Conservation (phyloP, 2,329 filamentous ascomycete genomes). For the Epichloe bromicola region DNA sequence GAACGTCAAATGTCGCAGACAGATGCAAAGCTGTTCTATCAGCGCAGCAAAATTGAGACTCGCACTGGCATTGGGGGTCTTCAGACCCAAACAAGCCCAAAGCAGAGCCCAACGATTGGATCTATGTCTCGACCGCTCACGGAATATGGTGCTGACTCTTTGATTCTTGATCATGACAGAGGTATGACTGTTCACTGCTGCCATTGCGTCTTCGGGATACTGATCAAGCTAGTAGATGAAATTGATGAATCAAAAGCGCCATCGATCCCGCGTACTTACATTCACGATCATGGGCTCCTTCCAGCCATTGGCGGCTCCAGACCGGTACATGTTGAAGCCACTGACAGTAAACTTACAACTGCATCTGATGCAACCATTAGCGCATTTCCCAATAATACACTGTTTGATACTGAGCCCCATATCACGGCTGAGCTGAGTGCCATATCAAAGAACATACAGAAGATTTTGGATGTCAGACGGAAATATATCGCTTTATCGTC, state of each 20-base stretch:
- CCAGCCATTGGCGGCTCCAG: slow-evolving; percentile 7
- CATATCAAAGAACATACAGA: slow-evolving; percentile 85
- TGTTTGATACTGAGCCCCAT: slow-evolving; percentile 60
- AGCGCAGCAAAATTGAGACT: slow-evolving; percentile 61
- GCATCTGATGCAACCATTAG: slow-evolving; percentile 39
- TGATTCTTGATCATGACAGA: slow-evolving; percentile 18
- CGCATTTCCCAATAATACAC: slow-evolving; percentile 46
- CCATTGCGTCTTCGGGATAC: neutral
- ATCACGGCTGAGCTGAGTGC: slow-evolving; percentile 72
- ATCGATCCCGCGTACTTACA: neutral
- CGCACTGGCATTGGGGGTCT: slow-evolving; percentile 17
- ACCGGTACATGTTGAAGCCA: slow-evolving; percentile 25
- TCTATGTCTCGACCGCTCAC: slow-evolving; percentile 22
- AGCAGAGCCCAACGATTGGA: slow-evolving; percentile 32
- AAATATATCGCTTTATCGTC: slow-evolving; percentile 81
- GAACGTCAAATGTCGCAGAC: slow-evolving; percentile 91
- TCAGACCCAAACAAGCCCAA: slow-evolving; percentile 30
- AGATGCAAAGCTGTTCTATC: slow-evolving; percentile 93
- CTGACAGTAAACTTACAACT: slow-evolving; percentile 25
- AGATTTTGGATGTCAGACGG: slow-evolving; percentile 73
- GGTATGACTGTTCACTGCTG: slow-evolving; percentile 9
- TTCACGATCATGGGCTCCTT: neutral
- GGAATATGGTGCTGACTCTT: slow-evolving; percentile 24
- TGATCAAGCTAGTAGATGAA: slow-evolving; percentile 7
- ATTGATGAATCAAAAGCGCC: slow-evolving; percentile 3